A percentile compares a stretch with the other conserved stretches of the same genome.
These are phyloP conservation scores for Suhomyces anneliseae DNA, from an alignment of 1,139 yeast species.

Conservation along the genomic window DNA sequence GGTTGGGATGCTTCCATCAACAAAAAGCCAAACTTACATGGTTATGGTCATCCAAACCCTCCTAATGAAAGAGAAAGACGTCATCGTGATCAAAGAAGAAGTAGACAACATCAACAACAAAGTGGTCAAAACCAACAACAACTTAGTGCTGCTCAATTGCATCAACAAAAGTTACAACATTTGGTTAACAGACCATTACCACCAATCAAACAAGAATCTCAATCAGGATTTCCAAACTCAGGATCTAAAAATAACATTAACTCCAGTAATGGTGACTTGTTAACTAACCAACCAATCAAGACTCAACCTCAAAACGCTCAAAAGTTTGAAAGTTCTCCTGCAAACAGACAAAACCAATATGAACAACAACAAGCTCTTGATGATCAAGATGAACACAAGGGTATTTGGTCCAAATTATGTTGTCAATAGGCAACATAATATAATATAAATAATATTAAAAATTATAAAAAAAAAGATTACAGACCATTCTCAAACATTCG, in stretches of 20 bases:
- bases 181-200: slow-evolving; percentile 54
- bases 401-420: slow-evolving; percentile 48
- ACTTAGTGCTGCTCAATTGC: slow-evolving; percentile 44
- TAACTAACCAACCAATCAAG: slow-evolving; percentile 14
- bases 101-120: slow-evolving; percentile 39
- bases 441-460: too few species aligned
- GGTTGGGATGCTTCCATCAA: slow-evolving; percentile 88
- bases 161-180: slow-evolving; percentile 52
- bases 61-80: slow-evolving; percentile 35
- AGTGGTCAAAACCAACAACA: slow-evolving; percentile 27
- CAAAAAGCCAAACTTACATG: slow-evolving; percentile 87
- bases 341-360: slow-evolving; percentile 33
- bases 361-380: slow-evolving; percentile 40
- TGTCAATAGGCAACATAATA: slow-evolving; percentile 30
- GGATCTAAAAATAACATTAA: slow-evolving; percentile 15
- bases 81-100: slow-evolving; percentile 47
- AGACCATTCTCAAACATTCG: too few species aligned
- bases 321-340: slow-evolving; percentile 19
- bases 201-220: slow-evolving; percentile 48
- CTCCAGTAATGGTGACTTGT: slow-evolving; percentile 14
- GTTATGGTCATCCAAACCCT: slow-evolving; percentile 71
- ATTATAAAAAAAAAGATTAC: too few species aligned
- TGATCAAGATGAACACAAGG: slow-evolving; percentile 39
- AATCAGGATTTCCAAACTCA: slow-evolving; percentile 17
- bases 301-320: slow-evolving; percentile 19